Evolutionary conservation across 345 rosid species (phyloP).

Genomic region (Kandelia obovata): DNA sequence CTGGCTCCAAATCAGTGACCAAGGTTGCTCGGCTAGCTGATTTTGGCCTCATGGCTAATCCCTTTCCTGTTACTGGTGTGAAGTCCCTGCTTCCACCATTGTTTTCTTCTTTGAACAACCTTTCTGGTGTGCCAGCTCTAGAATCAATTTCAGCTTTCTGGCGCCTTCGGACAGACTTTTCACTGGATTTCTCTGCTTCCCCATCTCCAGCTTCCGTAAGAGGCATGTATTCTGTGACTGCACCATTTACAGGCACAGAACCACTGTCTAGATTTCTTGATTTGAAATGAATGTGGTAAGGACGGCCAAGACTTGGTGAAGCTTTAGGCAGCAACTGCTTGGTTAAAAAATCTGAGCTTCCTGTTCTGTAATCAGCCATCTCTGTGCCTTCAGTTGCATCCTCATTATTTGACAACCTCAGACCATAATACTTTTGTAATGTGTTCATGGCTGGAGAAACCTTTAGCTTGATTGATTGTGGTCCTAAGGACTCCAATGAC

Average conservation of each 20-base stretch:
- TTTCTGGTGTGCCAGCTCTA: constrained; percentile 42
- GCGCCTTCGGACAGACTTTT: constrained; percentile 46
- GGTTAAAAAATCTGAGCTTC: constrained; percentile 19
- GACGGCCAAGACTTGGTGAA: constrained; percentile 25
- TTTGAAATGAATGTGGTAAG: constrained; percentile 19
- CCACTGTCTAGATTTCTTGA: constrained; percentile 20
- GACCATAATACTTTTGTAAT: constrained; percentile 71
- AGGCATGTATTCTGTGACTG: constrained; percentile 17
- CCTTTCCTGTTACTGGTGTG: constrained; percentile 49
- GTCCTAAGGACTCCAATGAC: constrained; percentile 48
- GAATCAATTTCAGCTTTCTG: constrained; percentile 41
- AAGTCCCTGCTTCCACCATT: constrained; percentile 35
- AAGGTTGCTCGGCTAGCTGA: constrained; percentile 37
- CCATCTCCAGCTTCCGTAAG: constrained; percentile 42
- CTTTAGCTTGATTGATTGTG: constrained; percentile 42
- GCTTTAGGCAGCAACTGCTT: constrained; percentile 26
- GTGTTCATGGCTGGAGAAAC: constrained; percentile 79
- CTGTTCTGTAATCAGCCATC: constrained; percentile 43
- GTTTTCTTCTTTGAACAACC: constrained; percentile 59
- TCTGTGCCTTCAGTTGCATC: constrained; percentile 45
- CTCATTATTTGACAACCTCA: constrained; percentile 34
- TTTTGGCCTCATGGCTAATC: constrained; percentile 66
- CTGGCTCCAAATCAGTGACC: constrained; percentile 39
- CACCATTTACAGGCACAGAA: constrained; percentile 25
- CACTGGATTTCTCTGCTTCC: constrained; percentile 38